Percentiles rank a stretch among this genome's conserved stretches.
Evolutionary conservation across 2,329 filamentous ascomycete species (phyloP).

Genomic region (Scedosporium minutisporum): DNA sequence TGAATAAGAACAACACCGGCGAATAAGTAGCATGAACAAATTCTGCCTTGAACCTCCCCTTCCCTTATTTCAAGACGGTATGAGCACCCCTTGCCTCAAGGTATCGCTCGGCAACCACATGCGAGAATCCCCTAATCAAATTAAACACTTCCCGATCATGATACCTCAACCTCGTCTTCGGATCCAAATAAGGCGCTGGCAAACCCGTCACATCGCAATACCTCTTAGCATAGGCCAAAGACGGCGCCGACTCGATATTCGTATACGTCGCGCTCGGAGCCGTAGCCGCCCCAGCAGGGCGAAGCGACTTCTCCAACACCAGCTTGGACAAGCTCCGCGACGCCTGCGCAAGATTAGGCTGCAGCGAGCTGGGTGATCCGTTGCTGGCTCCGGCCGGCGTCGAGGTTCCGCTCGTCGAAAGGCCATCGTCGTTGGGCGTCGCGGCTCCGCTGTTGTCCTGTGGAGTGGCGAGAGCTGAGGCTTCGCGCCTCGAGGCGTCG

Average conservation of each 20-base stretch:
- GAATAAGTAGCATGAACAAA: not conserved
- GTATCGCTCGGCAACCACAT: slow-evolving; percentile 78
- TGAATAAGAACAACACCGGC: too few relatives aligned
- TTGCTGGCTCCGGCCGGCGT: slow-evolving; percentile 35
- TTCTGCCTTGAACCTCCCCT: not conserved
- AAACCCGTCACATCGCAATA: slow-evolving; percentile 96
- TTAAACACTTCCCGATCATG: slow-evolving; percentile 88
- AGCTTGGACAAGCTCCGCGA: slow-evolving; percentile 78
- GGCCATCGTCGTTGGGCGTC: slow-evolving; percentile 49
- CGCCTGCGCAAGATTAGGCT: slow-evolving; percentile 71
- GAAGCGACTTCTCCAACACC: slow-evolving; percentile 72
- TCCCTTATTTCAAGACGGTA: slow-evolving; percentile 73
- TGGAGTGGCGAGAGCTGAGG: slow-evolving; percentile 72
- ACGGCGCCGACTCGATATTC: slow-evolving; percentile 91
- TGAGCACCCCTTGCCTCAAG: slow-evolving; percentile 85
- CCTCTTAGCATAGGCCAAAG: slow-evolving; percentile 70
- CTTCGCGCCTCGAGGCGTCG: slow-evolving; percentile 79
- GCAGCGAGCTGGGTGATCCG: slow-evolving; percentile 19
- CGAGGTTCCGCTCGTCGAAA: slow-evolving; percentile 48
- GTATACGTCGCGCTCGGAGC: slow-evolving; percentile 80
- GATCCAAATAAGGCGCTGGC: slow-evolving; percentile 84
- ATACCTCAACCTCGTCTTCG: slow-evolving; percentile 88
- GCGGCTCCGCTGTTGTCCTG: slow-evolving; percentile 67
- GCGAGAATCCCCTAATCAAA: slow-evolving; percentile 69
- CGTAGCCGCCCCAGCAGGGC: slow-evolving; percentile 10